Percentiles rank a stretch among this genome's conserved stretches.
Conservation (phyloP, 208 protist species). For the Naegleria gruberi region DNA sequence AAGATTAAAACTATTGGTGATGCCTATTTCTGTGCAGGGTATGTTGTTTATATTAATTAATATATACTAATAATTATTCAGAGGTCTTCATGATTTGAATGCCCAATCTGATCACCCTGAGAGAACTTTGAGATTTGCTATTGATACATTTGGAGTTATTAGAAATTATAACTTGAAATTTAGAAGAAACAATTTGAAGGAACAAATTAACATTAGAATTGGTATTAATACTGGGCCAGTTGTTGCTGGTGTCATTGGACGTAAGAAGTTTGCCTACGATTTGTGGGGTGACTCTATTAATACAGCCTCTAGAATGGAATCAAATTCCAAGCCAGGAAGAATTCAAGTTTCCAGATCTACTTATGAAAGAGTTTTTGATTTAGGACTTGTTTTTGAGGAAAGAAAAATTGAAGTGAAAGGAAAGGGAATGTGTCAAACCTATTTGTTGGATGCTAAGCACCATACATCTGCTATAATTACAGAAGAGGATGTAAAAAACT, state of each 20-base stretch:
- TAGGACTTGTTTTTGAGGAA: background rate
- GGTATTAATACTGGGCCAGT: background rate
- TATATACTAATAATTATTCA: too few species aligned
- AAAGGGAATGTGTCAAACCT: background rate
- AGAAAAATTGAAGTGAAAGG: background rate
- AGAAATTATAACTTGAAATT: background rate
- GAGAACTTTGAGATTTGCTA: background rate
- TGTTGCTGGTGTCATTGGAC: background rate
- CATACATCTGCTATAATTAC: background rate
- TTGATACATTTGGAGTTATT: background rate
- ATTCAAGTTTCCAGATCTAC: background rate
- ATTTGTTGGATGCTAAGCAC: background rate
- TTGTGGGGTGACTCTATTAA: background rate
- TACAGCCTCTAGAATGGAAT: background rate
- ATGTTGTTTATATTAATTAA: too few species aligned
- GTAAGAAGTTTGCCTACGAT: slow-evolving; percentile 2
- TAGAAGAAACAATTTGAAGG: background rate
- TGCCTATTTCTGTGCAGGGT: slow-evolving; percentile 20
- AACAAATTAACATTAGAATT: slow-evolving; percentile 13
- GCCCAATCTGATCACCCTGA: background rate
- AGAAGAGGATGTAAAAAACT: too few species aligned
- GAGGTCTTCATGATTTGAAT: background rate
- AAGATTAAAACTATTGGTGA: slow-evolving; percentile 33
- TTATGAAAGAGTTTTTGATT: background rate
- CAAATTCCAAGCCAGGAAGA: background rate